Percentiles rank a stretch among this genome's conserved stretches.
Conservation (phyloP, 2,329 filamentous ascomycete species). For the Chaetomium globosum region DNA sequence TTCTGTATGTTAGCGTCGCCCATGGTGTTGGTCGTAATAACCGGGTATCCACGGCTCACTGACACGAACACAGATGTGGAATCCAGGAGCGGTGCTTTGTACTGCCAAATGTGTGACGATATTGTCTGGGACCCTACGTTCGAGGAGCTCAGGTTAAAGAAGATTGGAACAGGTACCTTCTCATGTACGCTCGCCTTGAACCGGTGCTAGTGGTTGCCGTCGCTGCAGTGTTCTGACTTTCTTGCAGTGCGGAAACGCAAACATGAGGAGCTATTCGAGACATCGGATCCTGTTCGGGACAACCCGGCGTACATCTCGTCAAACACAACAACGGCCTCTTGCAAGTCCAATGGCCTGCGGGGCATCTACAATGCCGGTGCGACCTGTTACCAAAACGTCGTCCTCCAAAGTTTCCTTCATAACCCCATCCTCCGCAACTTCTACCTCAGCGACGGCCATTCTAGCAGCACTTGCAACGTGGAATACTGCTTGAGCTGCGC, state of each 20-base stretch:
- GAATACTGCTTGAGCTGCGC: constrained; percentile 68
- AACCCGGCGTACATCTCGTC: constrained; percentile 74
- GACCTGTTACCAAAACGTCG: constrained; percentile 97
- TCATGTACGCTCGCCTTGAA: constrained; percentile 39
- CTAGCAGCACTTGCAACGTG: constrained; percentile 69
- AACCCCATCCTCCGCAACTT: constrained; percentile 90
- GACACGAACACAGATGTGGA: constrained; percentile 64
- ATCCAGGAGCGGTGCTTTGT: constrained; percentile 72
- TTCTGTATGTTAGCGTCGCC: constrained; percentile 64
- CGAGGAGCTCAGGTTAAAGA: constrained; percentile 72
- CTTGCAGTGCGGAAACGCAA: constrained; percentile 71
- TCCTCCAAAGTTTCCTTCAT: constrained; percentile 89
- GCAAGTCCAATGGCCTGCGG: constrained; percentile 82
- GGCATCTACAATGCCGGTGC: constrained; percentile 98
- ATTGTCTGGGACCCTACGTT: constrained; percentile 81
- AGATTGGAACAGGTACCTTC: constrained; percentile 67
- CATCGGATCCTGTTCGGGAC: constrained; percentile 61
- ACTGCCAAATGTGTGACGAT: constrained; percentile 80
- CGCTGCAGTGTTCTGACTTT: constrained; percentile 1
- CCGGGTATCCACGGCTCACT: constrained; percentile 22
- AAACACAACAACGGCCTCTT: constrained; percentile 79
- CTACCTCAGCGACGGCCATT: constrained; percentile 89
- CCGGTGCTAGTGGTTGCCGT: neutral
- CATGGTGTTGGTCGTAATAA: neutral
- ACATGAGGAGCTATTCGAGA: constrained; percentile 66